These are phyloP conservation scores for Annulohypoxylon stygium DNA, from an alignment of 495 filamentous ascomycete genomes.

Conservation along the genomic window DNA sequence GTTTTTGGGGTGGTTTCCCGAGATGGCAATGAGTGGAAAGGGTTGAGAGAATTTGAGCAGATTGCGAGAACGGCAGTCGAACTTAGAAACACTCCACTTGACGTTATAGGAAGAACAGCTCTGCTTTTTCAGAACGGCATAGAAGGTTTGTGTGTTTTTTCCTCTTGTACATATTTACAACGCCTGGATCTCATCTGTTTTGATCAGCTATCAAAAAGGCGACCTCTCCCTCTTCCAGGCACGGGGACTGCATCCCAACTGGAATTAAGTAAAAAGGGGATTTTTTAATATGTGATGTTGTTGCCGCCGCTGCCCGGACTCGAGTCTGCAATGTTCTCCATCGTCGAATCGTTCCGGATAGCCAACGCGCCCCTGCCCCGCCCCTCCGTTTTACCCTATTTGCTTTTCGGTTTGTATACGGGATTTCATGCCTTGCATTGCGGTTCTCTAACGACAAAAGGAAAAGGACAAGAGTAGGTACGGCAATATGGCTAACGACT, in stretches of 20 bases:
- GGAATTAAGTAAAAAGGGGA: slow-evolving; percentile 6
- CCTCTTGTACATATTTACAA: slow-evolving; percentile 55
- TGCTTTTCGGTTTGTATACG: slow-evolving; percentile 41
- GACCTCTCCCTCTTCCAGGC: slow-evolving; percentile 9
- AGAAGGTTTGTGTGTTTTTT: slow-evolving; percentile 40
- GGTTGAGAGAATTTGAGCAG: slow-evolving; percentile 18
- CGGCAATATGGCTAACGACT: slow-evolving; percentile 8
- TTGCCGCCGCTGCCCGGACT: slow-evolving; percentile 8
- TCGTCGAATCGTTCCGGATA: slow-evolving; percentile 42
- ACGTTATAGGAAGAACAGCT: background rate
- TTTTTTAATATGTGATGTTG: slow-evolving; percentile 14
- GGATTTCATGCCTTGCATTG: slow-evolving; percentile 36
- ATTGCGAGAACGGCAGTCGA: background rate
- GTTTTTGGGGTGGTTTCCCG: slow-evolving; percentile 1
- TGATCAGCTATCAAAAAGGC: slow-evolving; percentile 10
- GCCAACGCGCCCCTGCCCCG: slow-evolving; percentile 33
- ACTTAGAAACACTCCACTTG: slow-evolving; percentile 1
- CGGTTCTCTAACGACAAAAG: slow-evolving; percentile 58
- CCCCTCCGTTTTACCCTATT: slow-evolving; percentile 44
- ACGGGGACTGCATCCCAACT: slow-evolving; percentile 25
- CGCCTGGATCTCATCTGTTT: slow-evolving; percentile 21
- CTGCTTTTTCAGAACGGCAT: slow-evolving; percentile 39
- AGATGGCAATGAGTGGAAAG: slow-evolving; percentile 8
- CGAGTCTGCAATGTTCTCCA: slow-evolving; percentile 34
- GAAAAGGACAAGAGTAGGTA: slow-evolving; percentile 39